Evolutionary conservation across 78 protist genomes (phyloP).

Genomic region (Andalucia godoyi): DNA sequence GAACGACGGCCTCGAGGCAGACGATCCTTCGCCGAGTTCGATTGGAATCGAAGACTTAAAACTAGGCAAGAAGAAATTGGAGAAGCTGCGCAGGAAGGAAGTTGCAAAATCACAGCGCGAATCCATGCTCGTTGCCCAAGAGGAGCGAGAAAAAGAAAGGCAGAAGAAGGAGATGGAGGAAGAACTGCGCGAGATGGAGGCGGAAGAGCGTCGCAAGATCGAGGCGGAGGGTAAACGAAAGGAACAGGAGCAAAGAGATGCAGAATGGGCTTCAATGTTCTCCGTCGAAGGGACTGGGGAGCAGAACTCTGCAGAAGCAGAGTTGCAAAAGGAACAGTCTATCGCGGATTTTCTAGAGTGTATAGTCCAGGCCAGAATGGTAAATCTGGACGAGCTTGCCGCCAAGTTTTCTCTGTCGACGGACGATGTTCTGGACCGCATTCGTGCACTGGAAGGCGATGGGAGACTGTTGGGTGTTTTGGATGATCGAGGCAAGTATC

Average conservation of each 20-base stretch:
- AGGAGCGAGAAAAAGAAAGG: conserved; percentile 14
- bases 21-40: background rate
- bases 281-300: background rate
- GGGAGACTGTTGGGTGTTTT: conserved; percentile 56
- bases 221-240: conserved; percentile 14
- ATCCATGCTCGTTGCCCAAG: conserved; percentile 14
- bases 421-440: conserved; percentile 34
- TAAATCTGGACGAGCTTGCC: background rate
- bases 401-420: background rate
- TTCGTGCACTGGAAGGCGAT: conserved; percentile 31
- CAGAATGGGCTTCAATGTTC: background rate
- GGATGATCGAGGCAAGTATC: conserved; percentile 72
- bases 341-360: background rate
- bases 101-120: conserved; percentile 38
- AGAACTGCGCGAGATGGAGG: background rate
- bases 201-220: background rate
- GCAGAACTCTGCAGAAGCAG: background rate
- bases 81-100: conserved; percentile 32
- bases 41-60: background rate
- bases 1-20: too few relatives aligned
- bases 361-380: background rate
- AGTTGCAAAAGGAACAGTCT: background rate
- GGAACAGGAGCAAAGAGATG: conserved; percentile 38
- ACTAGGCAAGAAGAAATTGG: conserved; percentile 36
- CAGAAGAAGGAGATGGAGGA: background rate